Evolutionary conservation across 2,329 filamentous ascomycete species (phyloP).

Genomic region (Stagonosporopsis tanaceti): DNA sequence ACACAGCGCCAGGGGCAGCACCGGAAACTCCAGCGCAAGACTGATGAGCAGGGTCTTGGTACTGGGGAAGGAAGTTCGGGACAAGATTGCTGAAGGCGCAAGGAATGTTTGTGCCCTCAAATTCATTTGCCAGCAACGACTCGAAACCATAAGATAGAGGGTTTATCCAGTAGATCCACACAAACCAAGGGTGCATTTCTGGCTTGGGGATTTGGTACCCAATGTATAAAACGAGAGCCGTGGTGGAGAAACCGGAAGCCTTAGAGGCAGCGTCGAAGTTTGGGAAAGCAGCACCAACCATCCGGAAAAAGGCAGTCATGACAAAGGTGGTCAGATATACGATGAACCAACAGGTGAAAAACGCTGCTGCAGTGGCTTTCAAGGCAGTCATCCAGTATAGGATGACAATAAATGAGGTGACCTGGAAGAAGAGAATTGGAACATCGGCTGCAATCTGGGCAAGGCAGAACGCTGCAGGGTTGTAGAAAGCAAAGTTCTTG

Average conservation of each 20-base stretch:
- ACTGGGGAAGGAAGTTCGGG: conserved; percentile 59
- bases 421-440: conserved; percentile 65
- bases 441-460: conserved; percentile 72
- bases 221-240: conserved; percentile 68
- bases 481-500: conserved; percentile 83
- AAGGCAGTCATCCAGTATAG: conserved; percentile 88
- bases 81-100: conserved; percentile 62
- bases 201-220: conserved; percentile 65
- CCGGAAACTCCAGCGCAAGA: conserved; percentile 68
- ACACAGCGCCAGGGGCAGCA: conserved; percentile 58
- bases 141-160: conserved; percentile 83
- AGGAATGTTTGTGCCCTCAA: conserved; percentile 52
- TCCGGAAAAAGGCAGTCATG: conserved; percentile 85
- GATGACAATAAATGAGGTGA: conserved; percentile 65
- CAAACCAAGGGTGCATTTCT: conserved; percentile 63
- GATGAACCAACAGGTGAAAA: conserved; percentile 83
- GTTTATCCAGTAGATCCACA: conserved; percentile 72
- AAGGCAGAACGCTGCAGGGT: conserved; percentile 77
- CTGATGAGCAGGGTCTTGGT: conserved; percentile 52
- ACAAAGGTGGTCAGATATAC: conserved; percentile 72
- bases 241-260: conserved; percentile 60
- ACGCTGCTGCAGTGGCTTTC: conserved; percentile 72
- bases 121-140: conserved; percentile 76
- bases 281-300: conserved; percentile 73
- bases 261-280: conserved; percentile 66